These are phyloP conservation scores for Neoboletus magnificus DNA, from an alignment of 768 basidiomycete species.

Conservation along the genomic window DNA sequence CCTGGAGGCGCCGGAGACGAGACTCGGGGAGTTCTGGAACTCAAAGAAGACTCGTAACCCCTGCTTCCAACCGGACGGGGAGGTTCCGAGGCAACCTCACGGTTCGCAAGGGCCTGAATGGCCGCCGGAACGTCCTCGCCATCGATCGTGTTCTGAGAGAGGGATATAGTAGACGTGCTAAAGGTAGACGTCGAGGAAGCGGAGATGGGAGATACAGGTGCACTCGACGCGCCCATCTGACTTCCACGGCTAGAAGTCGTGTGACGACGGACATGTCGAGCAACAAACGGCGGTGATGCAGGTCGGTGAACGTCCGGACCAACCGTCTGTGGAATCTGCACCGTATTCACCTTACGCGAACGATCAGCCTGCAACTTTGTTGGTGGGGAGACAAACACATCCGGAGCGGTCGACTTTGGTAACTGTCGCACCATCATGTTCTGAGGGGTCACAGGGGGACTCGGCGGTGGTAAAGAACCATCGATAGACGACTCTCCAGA, in stretches of 20 bases:
- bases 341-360: conserved; percentile 23
- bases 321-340: conserved; percentile 22
- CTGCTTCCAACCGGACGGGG: conserved; percentile 16
- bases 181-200: conserved; percentile 28
- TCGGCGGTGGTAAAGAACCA: conserved; percentile 19
- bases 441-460: conserved; percentile 23
- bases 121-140: conserved; percentile 19
- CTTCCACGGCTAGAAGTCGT: conserved; percentile 32
- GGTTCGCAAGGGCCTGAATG: conserved; percentile 11
- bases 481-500: conserved; percentile 27
- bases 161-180: conserved; percentile 17
- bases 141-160: conserved; percentile 15
- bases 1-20: conserved; percentile 22
- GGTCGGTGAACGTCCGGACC: conserved; percentile 20
- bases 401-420: conserved; percentile 5
- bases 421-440: conserved; percentile 12
- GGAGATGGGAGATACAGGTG: conserved; percentile 32
- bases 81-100: conserved; percentile 25
- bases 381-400: conserved; percentile 17
- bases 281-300: conserved; percentile 34
- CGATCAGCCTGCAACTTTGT: conserved; percentile 11
- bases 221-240: conserved; percentile 29
- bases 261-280: conserved; percentile 33
- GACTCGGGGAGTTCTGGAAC: conserved; percentile 23
- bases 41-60: conserved; percentile 9